Conservation (phyloP, 768 basidiomycete genomes). For the Panaeolus papilionaceus region DNA sequence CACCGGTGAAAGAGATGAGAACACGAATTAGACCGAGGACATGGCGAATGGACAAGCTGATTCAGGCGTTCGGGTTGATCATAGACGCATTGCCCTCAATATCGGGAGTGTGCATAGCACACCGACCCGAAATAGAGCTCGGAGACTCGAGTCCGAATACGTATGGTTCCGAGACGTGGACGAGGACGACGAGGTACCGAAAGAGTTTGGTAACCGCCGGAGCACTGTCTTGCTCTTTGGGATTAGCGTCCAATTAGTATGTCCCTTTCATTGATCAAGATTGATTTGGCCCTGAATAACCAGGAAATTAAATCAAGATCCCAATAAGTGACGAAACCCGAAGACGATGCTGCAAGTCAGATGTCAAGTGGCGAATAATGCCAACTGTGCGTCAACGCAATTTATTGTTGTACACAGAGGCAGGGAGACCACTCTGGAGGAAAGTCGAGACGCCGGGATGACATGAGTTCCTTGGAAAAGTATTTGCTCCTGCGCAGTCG, state of each 20-base stretch:
- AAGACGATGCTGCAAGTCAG: neutral
- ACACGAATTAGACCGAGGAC: neutral
- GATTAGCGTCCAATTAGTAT: neutral
- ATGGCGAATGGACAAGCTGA: neutral
- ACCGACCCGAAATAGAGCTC: slow-evolving; percentile 1
- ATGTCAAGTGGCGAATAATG: neutral
- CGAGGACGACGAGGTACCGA: slow-evolving; percentile 2
- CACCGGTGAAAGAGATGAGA: neutral
- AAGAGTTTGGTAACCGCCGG: slow-evolving; percentile 6
- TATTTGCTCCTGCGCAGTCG: neutral
- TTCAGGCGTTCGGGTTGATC: neutral
- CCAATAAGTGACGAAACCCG: neutral
- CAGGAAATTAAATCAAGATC: slow-evolving; percentile 12
- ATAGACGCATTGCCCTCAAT: neutral
- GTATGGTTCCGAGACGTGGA: neutral
- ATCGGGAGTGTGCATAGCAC: neutral
- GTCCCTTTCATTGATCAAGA: neutral
- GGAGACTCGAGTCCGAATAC: neutral
- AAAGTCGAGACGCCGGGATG: neutral
- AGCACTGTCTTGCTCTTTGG: neutral
- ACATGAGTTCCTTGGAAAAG: neutral
- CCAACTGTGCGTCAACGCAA: neutral
- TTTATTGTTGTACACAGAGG: neutral
- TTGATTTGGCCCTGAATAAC: slow-evolving; percentile 1
- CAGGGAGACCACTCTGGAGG: neutral